These are phyloP conservation scores for Chlorophyllum brunneum DNA, from an alignment of 768 basidiomycete genomes.

Conservation along the genomic window DNA sequence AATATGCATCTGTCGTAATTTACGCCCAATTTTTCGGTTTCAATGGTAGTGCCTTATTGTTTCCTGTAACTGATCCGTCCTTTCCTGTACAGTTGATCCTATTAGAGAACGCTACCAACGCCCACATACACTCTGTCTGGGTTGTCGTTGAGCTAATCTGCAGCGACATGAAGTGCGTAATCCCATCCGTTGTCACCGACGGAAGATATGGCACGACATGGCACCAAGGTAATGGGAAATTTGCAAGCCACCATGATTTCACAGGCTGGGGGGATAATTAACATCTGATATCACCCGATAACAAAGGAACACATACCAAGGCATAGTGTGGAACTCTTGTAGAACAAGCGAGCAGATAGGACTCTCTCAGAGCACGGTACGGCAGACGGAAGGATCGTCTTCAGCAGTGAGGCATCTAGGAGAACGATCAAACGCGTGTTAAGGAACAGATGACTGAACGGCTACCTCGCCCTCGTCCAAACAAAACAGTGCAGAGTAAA, in stretches of 20 bases:
- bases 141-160: no score
- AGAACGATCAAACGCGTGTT: neutral
- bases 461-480: conserved; percentile 3
- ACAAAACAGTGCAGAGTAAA: conserved; percentile 1
- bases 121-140: no score
- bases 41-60: neutral
- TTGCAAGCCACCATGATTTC: neutral
- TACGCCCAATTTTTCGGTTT: conserved; percentile 4
- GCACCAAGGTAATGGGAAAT: conserved; percentile 43
- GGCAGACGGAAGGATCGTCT: neutral
- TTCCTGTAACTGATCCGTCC: neutral
- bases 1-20: no score
- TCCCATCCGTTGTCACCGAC: conserved; percentile 45
- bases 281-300: neutral
- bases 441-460: conserved; percentile 8
- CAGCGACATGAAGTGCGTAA: conserved; percentile 52
- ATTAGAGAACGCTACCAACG: no score
- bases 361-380: conserved; percentile 7
- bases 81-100: neutral
- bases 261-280: neutral
- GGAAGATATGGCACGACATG: conserved; percentile 49
- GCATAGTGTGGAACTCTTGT: conserved; percentile 24
- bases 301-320: conserved; percentile 24
- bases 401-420: neutral
- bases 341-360: conserved; percentile 47